phyloP scores from a whole-genome alignment of 164 flowering plant genomes.

The Platanus orientalis region DNA sequence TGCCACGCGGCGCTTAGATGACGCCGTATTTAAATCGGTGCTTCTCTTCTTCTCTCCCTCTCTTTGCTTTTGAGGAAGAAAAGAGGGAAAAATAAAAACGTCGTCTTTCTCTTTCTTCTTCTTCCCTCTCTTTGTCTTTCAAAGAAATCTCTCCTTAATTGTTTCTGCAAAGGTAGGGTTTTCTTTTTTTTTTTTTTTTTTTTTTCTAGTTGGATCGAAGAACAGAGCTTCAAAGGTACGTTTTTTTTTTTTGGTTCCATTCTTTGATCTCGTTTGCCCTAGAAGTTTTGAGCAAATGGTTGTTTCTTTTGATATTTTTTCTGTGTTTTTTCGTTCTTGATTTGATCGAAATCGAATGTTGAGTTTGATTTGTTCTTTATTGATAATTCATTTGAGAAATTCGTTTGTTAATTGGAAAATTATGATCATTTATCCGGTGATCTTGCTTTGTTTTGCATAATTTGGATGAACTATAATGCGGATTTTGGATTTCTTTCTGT shows the following conservation, averaged over 20 bases:
- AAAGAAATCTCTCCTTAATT: conserved; percentile 6
- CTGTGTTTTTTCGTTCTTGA: neutral
- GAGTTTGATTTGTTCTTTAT: neutral
- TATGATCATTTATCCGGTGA: neutral
- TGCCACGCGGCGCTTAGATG: conserved; percentile 9
- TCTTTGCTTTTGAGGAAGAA: neutral
- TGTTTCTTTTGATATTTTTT: conserved; percentile 4
- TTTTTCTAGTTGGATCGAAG: conserved; percentile 5
- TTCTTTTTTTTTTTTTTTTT: conserved; percentile 15
- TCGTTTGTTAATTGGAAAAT: neutral
- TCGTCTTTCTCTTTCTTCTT: neutral
- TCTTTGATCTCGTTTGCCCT: conserved; percentile 7
- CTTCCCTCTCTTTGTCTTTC: conserved; percentile 11
- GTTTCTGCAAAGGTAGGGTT: conserved; percentile 18
- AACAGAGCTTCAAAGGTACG: conserved; percentile 28
- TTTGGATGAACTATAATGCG: neutral
- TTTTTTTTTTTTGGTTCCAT: conserved; percentile 9
- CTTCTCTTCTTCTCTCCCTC: neutral
- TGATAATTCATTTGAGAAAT: neutral
- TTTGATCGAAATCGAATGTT: conserved; percentile 2
- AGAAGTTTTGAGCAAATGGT: neutral
- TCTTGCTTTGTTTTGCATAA: neutral
- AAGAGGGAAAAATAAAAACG: conserved; percentile 1
- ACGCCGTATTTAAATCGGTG: neutral
- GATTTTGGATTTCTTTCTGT: conserved; percentile 5